These are phyloP conservation scores for Chaetoceros tenuissimus DNA, from an alignment of 108 stramenopile genomes.

Conservation along the genomic window DNA sequence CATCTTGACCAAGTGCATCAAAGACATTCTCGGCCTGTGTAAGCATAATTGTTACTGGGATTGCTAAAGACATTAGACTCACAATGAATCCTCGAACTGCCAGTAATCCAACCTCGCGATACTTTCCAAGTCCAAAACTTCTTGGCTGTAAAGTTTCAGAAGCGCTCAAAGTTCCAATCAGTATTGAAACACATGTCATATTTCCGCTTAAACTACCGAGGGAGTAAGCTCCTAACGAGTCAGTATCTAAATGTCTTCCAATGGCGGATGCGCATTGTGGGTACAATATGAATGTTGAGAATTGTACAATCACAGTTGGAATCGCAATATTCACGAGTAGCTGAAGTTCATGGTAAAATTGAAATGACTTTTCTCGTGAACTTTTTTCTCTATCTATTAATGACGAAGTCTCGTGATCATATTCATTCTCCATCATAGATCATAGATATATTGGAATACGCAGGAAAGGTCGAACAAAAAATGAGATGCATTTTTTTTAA, in stretches of 20 bases:
- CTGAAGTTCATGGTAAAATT: slow-evolving; percentile 18
- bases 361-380: slow-evolving; percentile 11
- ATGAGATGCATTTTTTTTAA: too few species aligned
- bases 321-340: slow-evolving; percentile 25
- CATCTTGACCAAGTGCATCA: slow-evolving; percentile 32
- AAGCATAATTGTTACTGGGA: slow-evolving; percentile 22
- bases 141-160: slow-evolving; percentile 41
- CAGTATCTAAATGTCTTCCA: slow-evolving; percentile 27
- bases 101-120: slow-evolving; percentile 29
- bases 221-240: slow-evolving; percentile 39
- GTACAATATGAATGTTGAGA: slow-evolving; percentile 26
- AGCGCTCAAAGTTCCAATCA: slow-evolving; percentile 34
- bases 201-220: slow-evolving; percentile 41
- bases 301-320: slow-evolving; percentile 32
- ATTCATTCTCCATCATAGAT: too few species aligned
- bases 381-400: too few species aligned
- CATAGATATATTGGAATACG: too few species aligned
- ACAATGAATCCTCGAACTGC: slow-evolving; percentile 27
- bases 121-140: slow-evolving; percentile 21
- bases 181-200: slow-evolving; percentile 32
- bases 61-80: slow-evolving; percentile 15
- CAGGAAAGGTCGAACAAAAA: too few species aligned
- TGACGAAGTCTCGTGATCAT: too few species aligned
- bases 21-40: slow-evolving; percentile 21
- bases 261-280: slow-evolving; percentile 34